phyloP scores from a whole-genome alignment of 495 filamentous ascomycete genomes.

The Pyronema omphalodes region DNA sequence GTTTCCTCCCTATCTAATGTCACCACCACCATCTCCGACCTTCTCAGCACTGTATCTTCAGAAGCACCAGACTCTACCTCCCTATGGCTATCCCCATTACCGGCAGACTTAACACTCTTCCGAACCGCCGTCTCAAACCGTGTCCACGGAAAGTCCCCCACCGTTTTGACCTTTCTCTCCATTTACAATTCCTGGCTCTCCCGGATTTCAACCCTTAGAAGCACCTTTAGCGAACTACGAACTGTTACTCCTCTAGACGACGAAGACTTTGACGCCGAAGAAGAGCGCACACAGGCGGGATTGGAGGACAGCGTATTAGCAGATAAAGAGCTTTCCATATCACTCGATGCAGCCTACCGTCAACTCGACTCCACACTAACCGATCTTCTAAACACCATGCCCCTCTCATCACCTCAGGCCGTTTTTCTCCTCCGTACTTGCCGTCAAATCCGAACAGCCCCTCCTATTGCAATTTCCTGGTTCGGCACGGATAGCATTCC shows the following conservation, averaged over 20 bases:
- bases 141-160: slow-evolving; percentile 45
- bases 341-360: slow-evolving; percentile 39
- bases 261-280: slow-evolving; percentile 51
- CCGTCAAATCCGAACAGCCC: slow-evolving; percentile 49
- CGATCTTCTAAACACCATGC: background rate
- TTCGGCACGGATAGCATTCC: slow-evolving; percentile 26
- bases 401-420: slow-evolving; percentile 17
- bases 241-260: slow-evolving; percentile 47
- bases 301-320: slow-evolving; percentile 51
- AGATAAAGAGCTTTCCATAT: slow-evolving; percentile 38
- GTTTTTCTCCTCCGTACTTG: slow-evolving; percentile 58
- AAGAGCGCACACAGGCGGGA: slow-evolving; percentile 52
- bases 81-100: slow-evolving; percentile 19
- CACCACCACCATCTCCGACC: slow-evolving; percentile 5
- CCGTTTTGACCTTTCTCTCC: slow-evolving; percentile 38
- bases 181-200: slow-evolving; percentile 51
- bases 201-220: slow-evolving; percentile 40
- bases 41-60: background rate
- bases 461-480: slow-evolving; percentile 31
- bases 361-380: background rate
- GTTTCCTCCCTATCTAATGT: slow-evolving; percentile 7
- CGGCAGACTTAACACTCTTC: slow-evolving; percentile 35
- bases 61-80: slow-evolving; percentile 23
- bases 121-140: slow-evolving; percentile 34
- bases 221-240: slow-evolving; percentile 46